Evolutionary conservation across 1,139 yeast species (phyloP).

Genomic region (Pichia sp.): DNA sequence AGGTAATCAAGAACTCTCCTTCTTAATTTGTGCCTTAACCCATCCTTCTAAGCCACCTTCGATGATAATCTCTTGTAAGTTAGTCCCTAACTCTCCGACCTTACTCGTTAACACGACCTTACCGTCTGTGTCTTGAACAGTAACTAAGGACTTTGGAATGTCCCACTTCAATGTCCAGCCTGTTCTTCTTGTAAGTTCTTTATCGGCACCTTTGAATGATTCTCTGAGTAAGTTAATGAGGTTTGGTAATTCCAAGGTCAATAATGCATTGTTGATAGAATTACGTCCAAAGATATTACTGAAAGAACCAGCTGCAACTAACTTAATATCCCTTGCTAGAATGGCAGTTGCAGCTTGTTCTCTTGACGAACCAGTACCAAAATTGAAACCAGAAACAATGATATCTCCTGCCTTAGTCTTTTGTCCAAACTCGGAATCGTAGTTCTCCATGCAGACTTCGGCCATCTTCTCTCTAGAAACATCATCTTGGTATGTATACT

Average conservation of each 20-base stretch:
- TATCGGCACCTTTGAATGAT: constrained; percentile 43
- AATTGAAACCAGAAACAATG: constrained; percentile 85
- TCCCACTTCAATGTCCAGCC: constrained; percentile 95
- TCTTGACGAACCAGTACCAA: constrained; percentile 98
- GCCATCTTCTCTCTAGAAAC: constrained; percentile 95
- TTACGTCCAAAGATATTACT: constrained; percentile 96
- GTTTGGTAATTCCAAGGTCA: constrained; percentile 89
- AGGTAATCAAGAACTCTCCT: constrained; percentile 13
- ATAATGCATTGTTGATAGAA: constrained; percentile 88
- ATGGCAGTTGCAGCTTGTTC: constrained; percentile 99
- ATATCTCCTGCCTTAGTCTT: constrained; percentile 88
- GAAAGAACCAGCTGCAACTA: constrained; percentile 95
- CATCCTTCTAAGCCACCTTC: constrained; percentile 98
- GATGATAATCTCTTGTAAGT: constrained; percentile 91
- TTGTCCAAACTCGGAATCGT: constrained; percentile 76
- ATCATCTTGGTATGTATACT: constrained; percentile 97
- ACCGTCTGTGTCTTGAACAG: constrained; percentile 64
- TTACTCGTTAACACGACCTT: constrained; percentile 64
- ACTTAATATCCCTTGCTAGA: constrained; percentile 84
- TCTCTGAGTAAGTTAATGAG: constrained; percentile 71
- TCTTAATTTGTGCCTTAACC: constrained; percentile 72
- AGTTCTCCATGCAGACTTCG: constrained; percentile 98
- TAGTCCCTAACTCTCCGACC: constrained; percentile 93
- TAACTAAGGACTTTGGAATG: constrained; percentile 74
- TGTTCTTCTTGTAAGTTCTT: constrained; percentile 84